Evolutionary conservation across 78 protist genomes (phyloP).

Genomic region (slime mould (Dictyostelium discoideum)): DNA sequence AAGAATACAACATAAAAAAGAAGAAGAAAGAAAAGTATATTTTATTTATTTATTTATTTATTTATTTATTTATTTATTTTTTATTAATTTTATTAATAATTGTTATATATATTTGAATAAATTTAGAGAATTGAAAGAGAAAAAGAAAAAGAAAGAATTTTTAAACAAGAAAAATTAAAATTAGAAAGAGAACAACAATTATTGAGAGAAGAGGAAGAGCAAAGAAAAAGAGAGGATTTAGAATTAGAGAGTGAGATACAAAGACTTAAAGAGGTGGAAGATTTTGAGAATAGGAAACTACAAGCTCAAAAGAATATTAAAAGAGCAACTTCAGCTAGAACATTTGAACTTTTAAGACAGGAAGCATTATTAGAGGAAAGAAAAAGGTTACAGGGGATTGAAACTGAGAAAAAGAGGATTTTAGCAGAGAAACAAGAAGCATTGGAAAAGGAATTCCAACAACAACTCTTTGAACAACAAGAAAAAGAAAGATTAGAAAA

Average conservation of each 20-base stretch:
- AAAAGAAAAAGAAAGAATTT: not conserved
- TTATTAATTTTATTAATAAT: not conserved
- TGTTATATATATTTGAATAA: no score
- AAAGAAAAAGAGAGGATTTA: not conserved
- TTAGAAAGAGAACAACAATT: not conserved
- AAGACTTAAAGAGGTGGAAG: not conserved
- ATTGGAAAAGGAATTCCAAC: constrained; percentile 8
- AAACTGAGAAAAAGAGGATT: constrained; percentile 18
- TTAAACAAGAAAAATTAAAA: not conserved
- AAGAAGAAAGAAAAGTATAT: not conserved
- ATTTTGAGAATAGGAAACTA: not conserved
- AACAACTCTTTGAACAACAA: constrained; percentile 11
- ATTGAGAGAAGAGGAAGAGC: not conserved
- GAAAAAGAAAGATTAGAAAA: constrained; percentile 2
- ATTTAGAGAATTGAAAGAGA: constrained; percentile 19
- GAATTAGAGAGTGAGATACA: not conserved
- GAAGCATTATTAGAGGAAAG: not conserved
- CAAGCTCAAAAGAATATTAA: not conserved
- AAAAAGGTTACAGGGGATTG: constrained; percentile 2
- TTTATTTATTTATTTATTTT: not conserved
- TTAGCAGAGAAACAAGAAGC: not conserved
- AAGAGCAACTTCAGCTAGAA: not conserved
- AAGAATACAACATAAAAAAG: not conserved
- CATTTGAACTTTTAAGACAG: not conserved
- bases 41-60: not conserved